Base-by-base conservation (phyloP, 2,329 filamentous ascomycete species). In the Coleophoma crateriformis region DNA sequence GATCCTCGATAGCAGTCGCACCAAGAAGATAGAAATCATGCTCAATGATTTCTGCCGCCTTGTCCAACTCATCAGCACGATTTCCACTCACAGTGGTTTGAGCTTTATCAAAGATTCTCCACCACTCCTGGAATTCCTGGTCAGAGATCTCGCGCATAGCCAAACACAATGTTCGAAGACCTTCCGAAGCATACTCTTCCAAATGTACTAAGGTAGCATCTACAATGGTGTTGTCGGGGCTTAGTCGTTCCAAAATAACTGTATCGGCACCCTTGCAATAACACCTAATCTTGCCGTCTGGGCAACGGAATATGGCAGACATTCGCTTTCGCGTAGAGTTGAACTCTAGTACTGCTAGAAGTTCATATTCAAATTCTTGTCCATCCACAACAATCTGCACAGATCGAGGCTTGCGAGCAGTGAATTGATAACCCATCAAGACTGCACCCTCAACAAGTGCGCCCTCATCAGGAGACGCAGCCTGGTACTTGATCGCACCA, bases 181-280 rank as follows among this genome's bases (percentile, higher is more conserved):
- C 95, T 60, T 99, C 94, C 0, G 92, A 95, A 7, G 94, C 94
- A 66, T 99, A 99, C 64, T 99, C 95, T 69, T 99, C 95, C n/a
- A 99, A 77, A 67, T 99, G 95, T 49, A 90, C 84, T 54, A 97
- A 73, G 1, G 94, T 99, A n/a, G 79, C 74, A 64, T 99, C 94
- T 2, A 95, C 87, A 55, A 89, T 87, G 1, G 88, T 87, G 61
- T 95, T 95, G 58, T 94, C 81, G 38, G 87, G 79, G 56, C 85
- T 83, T 13, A 99, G 76, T 17, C 95, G 87, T 67, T 99, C 95
- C 47, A 99, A 73, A 58, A 99, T 99, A 46, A 99, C 94, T 2
- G 94, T 99, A 67, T 99, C 94, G 42, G 94, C 94, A 60, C 94
- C 94, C 71, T 99, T 99, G 71, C 86, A 92, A 69, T 96, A 99